Base-by-base conservation (phyloP, 2,329 filamentous ascomycete species). In the Fusarium bulbicola region DNA sequence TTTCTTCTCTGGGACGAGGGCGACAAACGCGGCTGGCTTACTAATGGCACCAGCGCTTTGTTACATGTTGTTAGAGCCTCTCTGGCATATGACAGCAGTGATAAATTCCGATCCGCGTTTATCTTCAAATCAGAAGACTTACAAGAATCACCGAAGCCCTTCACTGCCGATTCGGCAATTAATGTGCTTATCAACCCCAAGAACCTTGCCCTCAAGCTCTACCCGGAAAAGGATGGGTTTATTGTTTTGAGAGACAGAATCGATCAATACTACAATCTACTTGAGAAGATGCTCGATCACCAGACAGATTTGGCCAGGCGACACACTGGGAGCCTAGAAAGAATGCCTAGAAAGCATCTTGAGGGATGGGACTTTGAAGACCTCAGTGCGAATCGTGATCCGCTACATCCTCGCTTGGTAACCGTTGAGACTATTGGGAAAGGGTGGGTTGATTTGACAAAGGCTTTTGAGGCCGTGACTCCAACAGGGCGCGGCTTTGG, bases 381-480 rank as follows among this genome's bases (percentile, higher is more conserved):
- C 3, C 7, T 63, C 2, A 24, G 34, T 1, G 32, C 53, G 11
- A 59, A 14, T 3, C 43, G 26, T 1, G 28, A 40, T 9, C 36
- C 60, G 1, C 7, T 63, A 1, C 6, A 40, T 13, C 36, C 6
- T 0, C 43, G 43, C 1, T 20, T 18, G 5, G 7, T 24, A 0
- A 63, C n/a, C 2, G 4, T 59, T 3, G 53, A 45, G 1, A 0
- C 30, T 6, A 4, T 28, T 13, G 20, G 36, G 1, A 45, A 40
- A 0, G 60, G 60, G 1, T 63, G 60, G 53, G 53, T 39, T 6
- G 42, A 49, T 1, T 28, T 63, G 0, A 21, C 6, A 1, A 59
- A n/a, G 5, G 20, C 6, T 4, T 1, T 30, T 0, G 4, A 13
- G 14, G 34, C n/a, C 0, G 21, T 59, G 1, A 42, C 36, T 0